Evolutionary conservation across 2,329 filamentous ascomycete genomes (phyloP).

Genomic region (Claviceps maximensis): DNA sequence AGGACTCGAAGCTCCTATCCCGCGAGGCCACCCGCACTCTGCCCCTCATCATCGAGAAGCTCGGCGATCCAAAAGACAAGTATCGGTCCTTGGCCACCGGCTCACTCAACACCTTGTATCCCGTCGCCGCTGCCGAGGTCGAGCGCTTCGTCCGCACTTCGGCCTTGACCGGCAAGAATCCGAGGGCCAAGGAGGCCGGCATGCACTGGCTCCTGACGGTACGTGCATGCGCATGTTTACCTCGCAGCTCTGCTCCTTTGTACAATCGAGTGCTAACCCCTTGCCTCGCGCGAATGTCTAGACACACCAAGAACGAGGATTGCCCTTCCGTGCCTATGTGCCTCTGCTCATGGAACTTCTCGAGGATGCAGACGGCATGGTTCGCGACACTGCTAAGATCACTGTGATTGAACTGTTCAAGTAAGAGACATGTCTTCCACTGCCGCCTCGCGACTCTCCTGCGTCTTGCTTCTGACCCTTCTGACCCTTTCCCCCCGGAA

Average conservation of each 20-base stretch:
- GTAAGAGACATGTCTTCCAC: constrained; percentile 27
- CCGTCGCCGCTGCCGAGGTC: constrained; percentile 55
- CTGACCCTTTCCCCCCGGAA: constrained; percentile 7
- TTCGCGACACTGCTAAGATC: constrained; percentile 71
- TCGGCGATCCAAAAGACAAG: constrained; percentile 82
- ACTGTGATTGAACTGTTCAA: constrained; percentile 79
- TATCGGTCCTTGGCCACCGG: constrained; percentile 62
- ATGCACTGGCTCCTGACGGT: constrained; percentile 79
- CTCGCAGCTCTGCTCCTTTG: background rate
- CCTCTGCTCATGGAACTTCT: constrained; percentile 71
- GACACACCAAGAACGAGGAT: constrained; percentile 68
- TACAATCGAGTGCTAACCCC: constrained; percentile 9
- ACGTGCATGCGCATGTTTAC: constrained; percentile 4
- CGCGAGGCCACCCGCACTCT: constrained; percentile 61
- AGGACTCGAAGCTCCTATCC: constrained; percentile 61
- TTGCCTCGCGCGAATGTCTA: constrained; percentile 19
- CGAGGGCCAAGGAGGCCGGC: constrained; percentile 70
- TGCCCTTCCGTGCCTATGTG: constrained; percentile 76
- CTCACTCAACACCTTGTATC: constrained; percentile 65
- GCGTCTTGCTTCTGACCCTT: no score
- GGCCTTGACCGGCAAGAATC: constrained; percentile 67
- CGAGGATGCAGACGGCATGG: constrained; percentile 79
- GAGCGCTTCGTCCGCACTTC: constrained; percentile 68
- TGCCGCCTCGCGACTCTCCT: no score
- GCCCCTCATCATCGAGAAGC: constrained; percentile 65